Base-by-base conservation (phyloP, 495 filamentous ascomycete species). In the Neurospora sp. region DNA sequence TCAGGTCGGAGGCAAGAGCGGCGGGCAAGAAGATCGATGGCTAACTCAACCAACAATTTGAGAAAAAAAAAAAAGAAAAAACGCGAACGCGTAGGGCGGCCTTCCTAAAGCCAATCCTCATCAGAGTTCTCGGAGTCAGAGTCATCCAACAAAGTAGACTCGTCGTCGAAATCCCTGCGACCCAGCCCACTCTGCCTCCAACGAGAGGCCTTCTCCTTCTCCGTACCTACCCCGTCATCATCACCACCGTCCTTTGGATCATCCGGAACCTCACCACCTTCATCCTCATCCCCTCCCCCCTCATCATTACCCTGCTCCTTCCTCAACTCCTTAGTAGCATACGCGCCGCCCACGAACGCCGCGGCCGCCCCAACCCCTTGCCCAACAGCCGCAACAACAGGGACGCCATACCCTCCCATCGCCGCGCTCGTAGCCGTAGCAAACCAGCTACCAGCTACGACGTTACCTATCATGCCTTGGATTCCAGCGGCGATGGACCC, bases 391-490 rank as follows among this genome's bases (percentile, higher is more conserved):
- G 70, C 39, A 3, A 71, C 37, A 41, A 27, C 20, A 9, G 70
- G 31, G 10, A 46, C 70, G 0, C 70, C 70, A 27, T 27, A 40
- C 5, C 70, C 70, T 3, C 70, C 70, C 39, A n/a, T n/a, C 37
- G 38, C 70, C 1, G 70, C 70, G 14, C 70, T 71, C 20, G 39
- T 40, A 27, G 23, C 39, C 0, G 39, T 31, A 5, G 70, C 70
- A 5, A 71, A 71, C 27, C 39, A 54, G 39, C 70, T 62, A 35
- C 70, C 70, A 7, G 70, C 70, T 2, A 46, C 70, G 4, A 71
- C 40, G 23, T 71, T 71, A 2, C 70, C 70, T n/a, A 71, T 71
- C 70, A 62, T 62, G 18, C 39, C 70, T 71, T 71, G 54, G 14
- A 66, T 66, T 9, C 23, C 54, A 18, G 54, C 54, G 0, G 54